A percentile compares a stretch with the other conserved stretches of the same genome.
phyloP scores from a whole-genome alignment of 306 rosid species.

The Hylodesmum podocarpum region DNA sequence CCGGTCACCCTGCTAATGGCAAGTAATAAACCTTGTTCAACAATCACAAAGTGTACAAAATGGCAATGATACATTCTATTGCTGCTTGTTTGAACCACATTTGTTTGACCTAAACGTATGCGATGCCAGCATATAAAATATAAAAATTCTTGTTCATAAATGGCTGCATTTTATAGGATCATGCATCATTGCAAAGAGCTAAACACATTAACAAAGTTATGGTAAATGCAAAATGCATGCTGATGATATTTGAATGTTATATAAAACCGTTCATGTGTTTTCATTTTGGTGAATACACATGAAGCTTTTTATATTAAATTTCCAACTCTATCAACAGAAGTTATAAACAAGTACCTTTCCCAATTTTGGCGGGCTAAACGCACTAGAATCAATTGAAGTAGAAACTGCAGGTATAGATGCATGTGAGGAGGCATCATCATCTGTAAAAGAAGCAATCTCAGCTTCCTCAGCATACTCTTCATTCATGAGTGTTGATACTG shows the following conservation, averaged over 20 bases:
- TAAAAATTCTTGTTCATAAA: background rate
- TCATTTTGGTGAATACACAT: background rate
- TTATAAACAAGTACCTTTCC: slow-evolving; percentile 51
- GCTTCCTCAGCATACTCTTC: slow-evolving; percentile 73
- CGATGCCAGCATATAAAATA: background rate
- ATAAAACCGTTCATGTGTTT: background rate
- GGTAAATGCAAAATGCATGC: slow-evolving; percentile 7
- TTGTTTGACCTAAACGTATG: background rate
- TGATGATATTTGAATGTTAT: background rate
- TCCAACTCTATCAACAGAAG: background rate
- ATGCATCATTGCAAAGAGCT: background rate
- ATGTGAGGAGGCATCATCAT: slow-evolving; percentile 75
- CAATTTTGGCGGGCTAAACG: slow-evolving; percentile 25
- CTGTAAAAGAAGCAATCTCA: slow-evolving; percentile 67
- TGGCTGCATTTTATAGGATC: background rate
- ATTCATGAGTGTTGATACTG: slow-evolving; percentile 58
- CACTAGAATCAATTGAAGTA: slow-evolving; percentile 36
- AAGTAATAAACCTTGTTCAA: background rate
- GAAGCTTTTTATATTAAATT: background rate
- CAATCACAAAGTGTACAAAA: background rate
- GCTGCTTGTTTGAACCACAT: slow-evolving; percentile 1
- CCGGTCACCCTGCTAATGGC: background rate
- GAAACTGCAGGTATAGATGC: slow-evolving; percentile 51
- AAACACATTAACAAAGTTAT: background rate
- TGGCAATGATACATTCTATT: background rate